These are phyloP conservation scores for Heliamphora exappendiculata DNA, from an alignment of 148 eudicot species.

Conservation along the genomic window DNA sequence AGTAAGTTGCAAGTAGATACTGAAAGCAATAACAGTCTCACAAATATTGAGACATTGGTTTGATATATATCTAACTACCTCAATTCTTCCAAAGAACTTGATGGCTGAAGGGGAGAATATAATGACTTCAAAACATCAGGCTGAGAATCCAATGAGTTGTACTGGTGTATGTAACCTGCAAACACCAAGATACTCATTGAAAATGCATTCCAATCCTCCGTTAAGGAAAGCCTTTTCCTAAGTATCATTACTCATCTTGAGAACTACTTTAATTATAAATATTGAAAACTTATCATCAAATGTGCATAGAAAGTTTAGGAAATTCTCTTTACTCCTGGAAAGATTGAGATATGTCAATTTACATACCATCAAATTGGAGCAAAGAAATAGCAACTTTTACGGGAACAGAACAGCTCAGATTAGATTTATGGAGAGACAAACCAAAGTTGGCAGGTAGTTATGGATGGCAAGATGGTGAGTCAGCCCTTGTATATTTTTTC, in stretches of 20 bases:
- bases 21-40: background rate
- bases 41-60: background rate
- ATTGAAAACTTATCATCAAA: background rate
- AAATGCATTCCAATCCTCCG: background rate
- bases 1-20: background rate
- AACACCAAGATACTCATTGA: constrained; percentile 11
- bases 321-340: background rate
- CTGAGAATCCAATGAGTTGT: constrained; percentile 83
- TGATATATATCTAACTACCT: constrained; percentile 37
- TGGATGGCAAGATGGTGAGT: background rate
- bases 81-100: constrained; percentile 84
- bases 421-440: background rate
- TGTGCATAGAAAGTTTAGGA: background rate
- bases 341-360: background rate
- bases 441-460: background rate
- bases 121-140: constrained; percentile 95
- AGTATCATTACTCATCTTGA: background rate
- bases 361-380: background rate
- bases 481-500: background rate
- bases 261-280: background rate
- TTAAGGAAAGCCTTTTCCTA: background rate
- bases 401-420: background rate
- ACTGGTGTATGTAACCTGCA: constrained; percentile 90
- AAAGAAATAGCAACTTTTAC: background rate
- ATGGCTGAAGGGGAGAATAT: constrained; percentile 93